phyloP scores from a whole-genome alignment of 768 basidiomycete genomes.

The Podaxis mareebaensis region DNA sequence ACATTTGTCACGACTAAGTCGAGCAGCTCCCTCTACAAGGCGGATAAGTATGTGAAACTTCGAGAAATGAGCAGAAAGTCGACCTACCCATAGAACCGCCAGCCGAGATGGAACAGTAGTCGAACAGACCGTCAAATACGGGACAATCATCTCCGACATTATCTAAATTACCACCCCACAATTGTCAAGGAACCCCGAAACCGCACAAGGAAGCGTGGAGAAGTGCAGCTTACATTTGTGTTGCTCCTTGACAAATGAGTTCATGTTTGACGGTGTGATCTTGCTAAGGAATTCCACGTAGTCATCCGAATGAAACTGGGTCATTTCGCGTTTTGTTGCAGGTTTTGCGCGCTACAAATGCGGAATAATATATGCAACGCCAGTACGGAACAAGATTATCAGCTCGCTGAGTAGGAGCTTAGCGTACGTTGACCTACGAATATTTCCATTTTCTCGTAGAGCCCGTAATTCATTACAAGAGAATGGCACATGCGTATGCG shows the following conservation, averaged over 20 bases:
- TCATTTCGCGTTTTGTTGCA: conserved; percentile 99
- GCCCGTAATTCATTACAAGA: conserved; percentile 98
- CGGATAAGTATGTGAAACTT: conserved; percentile 15
- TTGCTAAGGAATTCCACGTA: conserved; percentile 96
- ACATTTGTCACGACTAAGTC: conserved; percentile 93
- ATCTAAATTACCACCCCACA: conserved; percentile 46
- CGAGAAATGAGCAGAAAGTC: background rate
- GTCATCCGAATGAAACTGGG: conserved; percentile 98
- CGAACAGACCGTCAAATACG: conserved; percentile 97
- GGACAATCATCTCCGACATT: conserved; percentile 99
- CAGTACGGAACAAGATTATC: background rate
- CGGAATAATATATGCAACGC: conserved; percentile 8
- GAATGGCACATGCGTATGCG: conserved; percentile 99
- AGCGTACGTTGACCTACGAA: conserved; percentile 66
- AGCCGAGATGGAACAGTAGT: conserved; percentile 99
- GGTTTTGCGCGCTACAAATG: conserved; percentile 88
- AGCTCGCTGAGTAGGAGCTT: background rate
- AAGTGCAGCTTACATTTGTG: conserved; percentile 73
- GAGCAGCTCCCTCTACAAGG: conserved; percentile 87
- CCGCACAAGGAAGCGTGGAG: conserved; percentile 3
- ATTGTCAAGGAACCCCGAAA: background rate
- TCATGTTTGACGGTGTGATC: conserved; percentile 95
- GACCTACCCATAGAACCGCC: conserved; percentile 96
- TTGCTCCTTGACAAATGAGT: conserved; percentile 90
- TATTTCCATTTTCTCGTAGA: conserved; percentile 99